phyloP scores from a whole-genome alignment of 2,329 filamentous ascomycete species.

The Orbilia oligospora region DNA sequence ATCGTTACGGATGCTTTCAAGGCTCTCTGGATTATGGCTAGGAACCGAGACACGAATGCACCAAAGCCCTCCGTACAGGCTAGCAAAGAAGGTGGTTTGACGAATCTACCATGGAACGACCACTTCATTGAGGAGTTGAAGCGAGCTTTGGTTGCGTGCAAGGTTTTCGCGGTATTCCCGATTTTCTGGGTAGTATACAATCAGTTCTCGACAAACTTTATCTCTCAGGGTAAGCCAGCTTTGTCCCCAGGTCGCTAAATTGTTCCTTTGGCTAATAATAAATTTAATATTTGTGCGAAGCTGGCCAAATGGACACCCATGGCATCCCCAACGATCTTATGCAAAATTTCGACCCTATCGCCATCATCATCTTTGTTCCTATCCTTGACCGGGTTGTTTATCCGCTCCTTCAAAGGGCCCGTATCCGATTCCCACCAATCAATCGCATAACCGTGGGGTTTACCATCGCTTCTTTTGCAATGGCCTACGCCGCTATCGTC shows the following conservation, averaged over 20 bases:
- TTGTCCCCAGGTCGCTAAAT: conserved; percentile 66
- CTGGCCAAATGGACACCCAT: conserved; percentile 68
- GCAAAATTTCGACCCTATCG: conserved; percentile 73
- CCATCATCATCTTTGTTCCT: conserved; percentile 74
- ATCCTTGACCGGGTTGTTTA: conserved; percentile 73
- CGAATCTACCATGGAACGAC: conserved; percentile 75
- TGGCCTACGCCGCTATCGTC: conserved; percentile 73
- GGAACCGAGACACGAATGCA: conserved; percentile 70
- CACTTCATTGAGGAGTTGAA: conserved; percentile 80
- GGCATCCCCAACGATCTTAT: conserved; percentile 75
- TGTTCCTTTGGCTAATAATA: conserved; percentile 63
- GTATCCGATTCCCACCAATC: conserved; percentile 74
- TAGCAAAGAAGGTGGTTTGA: conserved; percentile 69
- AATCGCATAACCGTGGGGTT: conserved; percentile 74
- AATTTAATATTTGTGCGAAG: conserved; percentile 69
- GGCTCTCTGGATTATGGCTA: conserved; percentile 73
- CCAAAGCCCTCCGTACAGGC: conserved; percentile 77
- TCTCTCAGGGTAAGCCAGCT: conserved; percentile 70
- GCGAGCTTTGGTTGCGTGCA: conserved; percentile 77
- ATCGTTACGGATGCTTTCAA: conserved; percentile 77
- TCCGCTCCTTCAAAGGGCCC: conserved; percentile 71
- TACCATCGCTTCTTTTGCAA: conserved; percentile 70
- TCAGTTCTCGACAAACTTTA: conserved; percentile 78
- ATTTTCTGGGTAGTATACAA: conserved; percentile 79
- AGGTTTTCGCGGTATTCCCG: conserved; percentile 78